Evolutionary conservation across 225 moss, liverwort and hornwort genomes (phyloP), one percentile per base, ranked within the genome.

Genomic region (Straminergon stramineum): DNA sequence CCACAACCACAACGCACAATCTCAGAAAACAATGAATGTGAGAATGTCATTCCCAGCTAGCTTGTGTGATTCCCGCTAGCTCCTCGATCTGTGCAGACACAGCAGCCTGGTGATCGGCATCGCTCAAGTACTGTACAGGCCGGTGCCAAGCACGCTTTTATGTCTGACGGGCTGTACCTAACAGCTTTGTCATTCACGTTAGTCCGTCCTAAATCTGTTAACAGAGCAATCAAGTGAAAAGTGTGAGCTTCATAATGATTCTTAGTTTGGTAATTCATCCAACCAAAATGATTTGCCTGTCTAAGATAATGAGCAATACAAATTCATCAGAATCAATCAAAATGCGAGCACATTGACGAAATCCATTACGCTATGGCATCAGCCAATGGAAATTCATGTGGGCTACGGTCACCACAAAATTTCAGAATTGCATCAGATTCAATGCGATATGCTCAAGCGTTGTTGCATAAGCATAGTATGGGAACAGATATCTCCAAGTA

Each of bases 131-230:
- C 55, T 78, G 78, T 31, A 22, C 60, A 80, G 85, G 68, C 27
- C 69, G 88, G 82, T 28, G 81, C 81, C 73, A 85, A 90, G 56
- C 90, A 90, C 82, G 90, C 90, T 61, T 68, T 90, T 81, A 85
- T 77, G 88, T 76, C 81, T 69, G 85, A 62, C n/a, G 75, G 74
- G 66, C 85, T 84, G 90, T 92, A 85, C 88, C 90, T 90, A 85
- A 88, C 85, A 82, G 88, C 90, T 83, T 31, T 66, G 84, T 66
- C 89, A 91, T 89, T 91, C 89, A 91, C 84, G 89, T 89, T 84
- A 87, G 81, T 82, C 69, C 90, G 90, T 62, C 77, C 82, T 63
- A 88, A 88, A 88, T 81, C 75, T 90, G 75, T 68, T 61, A 68
- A 68, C 78, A 85, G 87, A 67, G 85, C 52, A 85, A 90, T 85